Conservation (phyloP, 75 land plant genomes). For the Pinus tabuliformis region DNA sequence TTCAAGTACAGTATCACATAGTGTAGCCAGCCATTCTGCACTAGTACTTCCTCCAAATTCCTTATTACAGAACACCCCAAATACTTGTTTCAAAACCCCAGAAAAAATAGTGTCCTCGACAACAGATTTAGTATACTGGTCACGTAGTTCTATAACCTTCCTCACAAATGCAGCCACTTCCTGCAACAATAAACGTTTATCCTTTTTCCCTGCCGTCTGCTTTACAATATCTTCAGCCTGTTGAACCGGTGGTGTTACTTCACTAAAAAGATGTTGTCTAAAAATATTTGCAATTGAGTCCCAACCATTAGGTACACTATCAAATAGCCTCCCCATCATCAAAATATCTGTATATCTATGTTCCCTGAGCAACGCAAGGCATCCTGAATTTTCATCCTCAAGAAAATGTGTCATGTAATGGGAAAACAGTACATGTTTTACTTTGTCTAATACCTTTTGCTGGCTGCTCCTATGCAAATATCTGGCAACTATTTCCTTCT, state of each 20-base stretch:
- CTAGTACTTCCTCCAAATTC: constrained; percentile 79
- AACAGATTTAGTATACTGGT: constrained; percentile 78
- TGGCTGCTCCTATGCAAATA: constrained; percentile 86
- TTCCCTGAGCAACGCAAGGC: constrained; percentile 77
- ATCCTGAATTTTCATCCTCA: constrained; percentile 90
- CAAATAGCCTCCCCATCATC: constrained; percentile 77
- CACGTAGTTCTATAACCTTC: constrained; percentile 82
- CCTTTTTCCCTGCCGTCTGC: constrained; percentile 4
- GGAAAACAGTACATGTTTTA: constrained; percentile 71
- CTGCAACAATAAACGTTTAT: constrained; percentile 44
- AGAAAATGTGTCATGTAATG: constrained; percentile 68
- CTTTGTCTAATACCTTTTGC: constrained; percentile 80
- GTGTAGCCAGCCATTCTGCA: constrained; percentile 82
- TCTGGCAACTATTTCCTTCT: constrained; percentile 28
- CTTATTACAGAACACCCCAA: constrained; percentile 87
- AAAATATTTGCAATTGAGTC: constrained; percentile 78
- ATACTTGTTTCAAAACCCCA: constrained; percentile 86
- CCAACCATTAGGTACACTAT: constrained; percentile 59
- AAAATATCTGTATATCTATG: constrained; percentile 89
- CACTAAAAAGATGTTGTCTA: constrained; percentile 84
- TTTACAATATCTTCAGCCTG: constrained; percentile 79
- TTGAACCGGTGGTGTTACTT: constrained; percentile 78
- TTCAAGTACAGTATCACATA: constrained; percentile 83
- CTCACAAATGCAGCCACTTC: constrained; percentile 45
- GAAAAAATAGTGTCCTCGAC: constrained; percentile 72